Base-by-base conservation (phyloP, 129 eudicot genomes). In the Centrapalus pauciflorus region DNA sequence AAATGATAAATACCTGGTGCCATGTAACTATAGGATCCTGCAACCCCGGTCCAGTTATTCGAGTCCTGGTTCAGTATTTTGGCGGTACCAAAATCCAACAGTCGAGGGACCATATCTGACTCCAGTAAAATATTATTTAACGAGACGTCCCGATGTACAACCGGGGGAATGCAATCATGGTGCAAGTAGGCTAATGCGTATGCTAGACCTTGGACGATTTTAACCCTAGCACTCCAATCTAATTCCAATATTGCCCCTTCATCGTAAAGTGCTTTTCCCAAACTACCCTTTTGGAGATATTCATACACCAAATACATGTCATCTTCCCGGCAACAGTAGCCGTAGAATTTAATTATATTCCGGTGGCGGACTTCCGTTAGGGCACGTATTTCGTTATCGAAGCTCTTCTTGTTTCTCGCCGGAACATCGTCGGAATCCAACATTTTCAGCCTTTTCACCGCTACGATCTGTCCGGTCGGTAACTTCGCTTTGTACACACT, bases 171-270 rank as follows among this genome's bases (percentile, higher is more conserved):
- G 76, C 96, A 93, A 20, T 93, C 98, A 71, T 88, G 88, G 67
- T 93, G 98, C 88, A 93, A 81, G 77, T 93, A 93, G 46, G 89
- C 88, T 26, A 93, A 87, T 7, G 98, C 93, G 56, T 93, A 95
- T 7, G 95, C 95, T 20, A 93, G 61, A 49, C 89, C 96, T 65
- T 66, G 82, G 41, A 89, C 87, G 28, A 93, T 86, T 33, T 71
- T 75, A 63, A 93, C 64, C 80, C 98, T 88, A 28, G 70, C 69
- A 40, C 7, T 72, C 98, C 98, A 93, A 34, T 62, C 76, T n/a
- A 89, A 77, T 29, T 86, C 80, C 28, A 69, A 8, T 5, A 57
- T 76, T 63, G 77, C 89, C 62, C 55, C 70, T 23, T 54, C 84
- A 25, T 78, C 70, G 17, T 84, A 66, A 62, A 93, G 58, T 34